Evolutionary conservation across 306 rosid species (phyloP).

Genomic region (Prunus armeniaca): DNA sequence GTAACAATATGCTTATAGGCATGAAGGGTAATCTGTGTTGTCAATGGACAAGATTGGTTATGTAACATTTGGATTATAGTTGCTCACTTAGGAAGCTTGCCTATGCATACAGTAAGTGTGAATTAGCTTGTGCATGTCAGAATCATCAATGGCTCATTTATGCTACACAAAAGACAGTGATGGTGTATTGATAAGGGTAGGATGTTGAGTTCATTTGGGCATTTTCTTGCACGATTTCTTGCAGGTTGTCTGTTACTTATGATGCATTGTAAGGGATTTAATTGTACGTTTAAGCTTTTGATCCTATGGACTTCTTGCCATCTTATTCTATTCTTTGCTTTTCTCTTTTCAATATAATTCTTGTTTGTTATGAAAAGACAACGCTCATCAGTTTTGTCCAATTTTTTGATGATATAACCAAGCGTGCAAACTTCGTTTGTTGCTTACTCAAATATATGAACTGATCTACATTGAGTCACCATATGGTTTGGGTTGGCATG

Average conservation of each 20-base stretch:
- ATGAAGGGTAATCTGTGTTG: neutral
- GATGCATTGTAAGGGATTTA: neutral
- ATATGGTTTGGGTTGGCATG: neutral
- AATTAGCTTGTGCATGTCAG: neutral
- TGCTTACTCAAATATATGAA: neutral
- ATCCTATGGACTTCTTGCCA: neutral
- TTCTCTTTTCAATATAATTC: neutral
- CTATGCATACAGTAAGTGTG: neutral
- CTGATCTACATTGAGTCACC: neutral
- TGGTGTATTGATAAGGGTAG: neutral
- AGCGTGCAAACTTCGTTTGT: neutral
- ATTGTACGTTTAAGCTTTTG: neutral
- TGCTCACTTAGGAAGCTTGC: neutral
- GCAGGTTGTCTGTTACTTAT: neutral
- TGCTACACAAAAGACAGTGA: neutral
- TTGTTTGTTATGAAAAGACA: neutral
- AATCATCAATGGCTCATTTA: neutral
- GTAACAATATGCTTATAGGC: neutral
- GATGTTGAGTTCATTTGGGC: neutral
- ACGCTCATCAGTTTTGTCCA: neutral
- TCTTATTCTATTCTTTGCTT: neutral
- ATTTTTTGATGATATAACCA: neutral
- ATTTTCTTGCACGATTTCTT: neutral
- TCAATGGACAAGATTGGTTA: neutral
- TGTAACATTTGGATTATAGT: neutral